These are phyloP conservation scores for Carex pumila DNA, from an alignment of 176 grass and related monocot genomes.

Conservation along the genomic window DNA sequence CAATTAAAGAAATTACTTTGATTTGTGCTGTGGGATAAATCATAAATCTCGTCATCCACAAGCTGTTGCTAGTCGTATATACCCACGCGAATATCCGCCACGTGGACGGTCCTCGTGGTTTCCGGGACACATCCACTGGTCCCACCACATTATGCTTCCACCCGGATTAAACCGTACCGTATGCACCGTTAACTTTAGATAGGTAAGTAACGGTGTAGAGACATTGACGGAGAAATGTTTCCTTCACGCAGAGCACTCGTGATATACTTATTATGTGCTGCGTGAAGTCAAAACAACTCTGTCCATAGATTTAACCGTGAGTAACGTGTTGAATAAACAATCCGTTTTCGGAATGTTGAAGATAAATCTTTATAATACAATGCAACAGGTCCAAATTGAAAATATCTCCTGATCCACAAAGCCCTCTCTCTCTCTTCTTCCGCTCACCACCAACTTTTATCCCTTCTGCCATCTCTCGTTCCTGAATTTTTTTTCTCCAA, in stretches of 20 bases:
- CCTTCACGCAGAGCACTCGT: too few relatives aligned
- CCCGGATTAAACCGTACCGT: background rate
- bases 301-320: too few relatives aligned
- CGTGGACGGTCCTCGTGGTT: slow-evolving; percentile 50
- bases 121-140: slow-evolving; percentile 35
- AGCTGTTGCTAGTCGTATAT: slow-evolving; percentile 32
- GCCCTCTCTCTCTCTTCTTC: background rate
- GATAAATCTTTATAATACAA: background rate
- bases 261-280: too few relatives aligned
- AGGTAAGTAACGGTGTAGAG: background rate
- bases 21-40: background rate
- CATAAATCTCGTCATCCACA: slow-evolving; percentile 44
- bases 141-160: background rate
- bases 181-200: background rate
- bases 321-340: background rate
- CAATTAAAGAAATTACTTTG: background rate
- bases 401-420: slow-evolving; percentile 5
- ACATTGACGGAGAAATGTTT: too few relatives aligned
- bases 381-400: background rate
- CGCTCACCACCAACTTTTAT: background rate
- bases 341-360: background rate
- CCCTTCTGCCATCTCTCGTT: background rate
- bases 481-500: background rate
- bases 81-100: slow-evolving; percentile 47
- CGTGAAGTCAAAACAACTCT: too few relatives aligned